Conservation (phyloP, 805 yeast species). For the Ogataea polymorpha region DNA sequence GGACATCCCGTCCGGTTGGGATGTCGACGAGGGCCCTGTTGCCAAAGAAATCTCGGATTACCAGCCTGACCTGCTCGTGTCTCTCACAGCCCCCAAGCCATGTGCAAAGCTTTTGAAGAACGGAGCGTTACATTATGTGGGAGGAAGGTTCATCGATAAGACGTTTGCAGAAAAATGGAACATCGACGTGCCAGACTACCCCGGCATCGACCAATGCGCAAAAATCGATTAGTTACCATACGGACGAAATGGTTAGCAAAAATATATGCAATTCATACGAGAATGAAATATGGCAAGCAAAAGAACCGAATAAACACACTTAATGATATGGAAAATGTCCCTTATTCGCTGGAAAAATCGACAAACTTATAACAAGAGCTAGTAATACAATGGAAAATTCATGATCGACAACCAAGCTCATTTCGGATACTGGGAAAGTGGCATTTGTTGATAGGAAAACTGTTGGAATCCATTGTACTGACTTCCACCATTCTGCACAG, state of each 20-base stretch:
- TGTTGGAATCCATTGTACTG: conserved; percentile 18
- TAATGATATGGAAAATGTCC: conserved; percentile 7
- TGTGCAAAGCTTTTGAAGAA: conserved; percentile 54
- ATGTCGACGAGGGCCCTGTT: conserved; percentile 82
- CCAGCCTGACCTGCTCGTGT: conserved; percentile 66
- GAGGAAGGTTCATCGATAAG: conserved; percentile 80
- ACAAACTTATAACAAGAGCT: conserved; percentile 11
- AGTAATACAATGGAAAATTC: conserved; percentile 9
- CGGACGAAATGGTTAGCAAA: conserved; percentile 14
- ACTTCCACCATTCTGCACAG: conserved; percentile 6
- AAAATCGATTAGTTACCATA: conserved; percentile 14
- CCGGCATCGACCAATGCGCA: conserved; percentile 55
- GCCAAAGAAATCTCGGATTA: conserved; percentile 32
- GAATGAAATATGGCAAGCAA: conserved; percentile 13
- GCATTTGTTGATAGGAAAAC: conserved; percentile 23
- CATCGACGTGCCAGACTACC: conserved; percentile 60
- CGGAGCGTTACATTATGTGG: conserved; percentile 65
- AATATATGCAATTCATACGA: conserved; percentile 11
- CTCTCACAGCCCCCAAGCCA: conserved; percentile 93
- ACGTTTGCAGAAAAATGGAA: conserved; percentile 70
- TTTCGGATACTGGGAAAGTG: conserved; percentile 23
- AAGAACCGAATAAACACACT: conserved; percentile 7
- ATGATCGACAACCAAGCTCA: conserved; percentile 2
- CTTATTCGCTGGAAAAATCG: conserved; percentile 5
- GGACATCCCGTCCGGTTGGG: conserved; percentile 97